Conservation (phyloP, 192 early-diverging fungal species). For the Jimgerdemannia lactiflua region DNA sequence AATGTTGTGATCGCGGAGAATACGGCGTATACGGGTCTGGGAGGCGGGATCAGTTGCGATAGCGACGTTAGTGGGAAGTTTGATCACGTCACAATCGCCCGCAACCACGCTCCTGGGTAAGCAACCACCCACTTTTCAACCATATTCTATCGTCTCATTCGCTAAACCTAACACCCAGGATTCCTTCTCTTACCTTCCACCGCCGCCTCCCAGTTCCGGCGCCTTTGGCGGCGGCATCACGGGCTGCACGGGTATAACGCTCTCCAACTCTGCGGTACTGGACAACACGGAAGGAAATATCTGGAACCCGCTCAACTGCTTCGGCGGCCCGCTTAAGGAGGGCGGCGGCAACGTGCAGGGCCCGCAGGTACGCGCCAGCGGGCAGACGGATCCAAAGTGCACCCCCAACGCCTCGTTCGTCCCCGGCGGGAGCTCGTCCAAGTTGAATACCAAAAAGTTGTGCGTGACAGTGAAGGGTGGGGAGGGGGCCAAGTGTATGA, state of each 20-base stretch:
- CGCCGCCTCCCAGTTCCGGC: neutral
- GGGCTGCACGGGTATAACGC: neutral
- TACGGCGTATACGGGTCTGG: neutral
- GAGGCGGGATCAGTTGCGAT: neutral
- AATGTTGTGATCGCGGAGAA: constrained; percentile 1
- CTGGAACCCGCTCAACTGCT: constrained; percentile 6
- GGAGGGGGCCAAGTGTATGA: neutral
- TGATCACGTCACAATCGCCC: neutral
- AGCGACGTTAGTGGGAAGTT: neutral
- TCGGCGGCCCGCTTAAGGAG: neutral
- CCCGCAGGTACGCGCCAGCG: neutral
- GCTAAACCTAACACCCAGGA: neutral
- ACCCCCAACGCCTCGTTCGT: neutral
- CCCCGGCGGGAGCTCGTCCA: neutral
- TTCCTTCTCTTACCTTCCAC: neutral
- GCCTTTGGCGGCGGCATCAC: constrained; percentile 4
- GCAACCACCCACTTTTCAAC: neutral
- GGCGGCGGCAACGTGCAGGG: neutral
- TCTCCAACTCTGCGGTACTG: neutral
- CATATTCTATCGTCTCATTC: neutral
- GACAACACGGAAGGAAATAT: constrained; percentile 1
- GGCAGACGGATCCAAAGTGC: neutral
- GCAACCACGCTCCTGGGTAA: constrained; percentile 1
- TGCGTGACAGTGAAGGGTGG: constrained; percentile 1
- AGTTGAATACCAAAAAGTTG: neutral